Evolutionary conservation across 441 rosid species (phyloP).

Genomic region (Pelargonium myrrhifolium): DNA sequence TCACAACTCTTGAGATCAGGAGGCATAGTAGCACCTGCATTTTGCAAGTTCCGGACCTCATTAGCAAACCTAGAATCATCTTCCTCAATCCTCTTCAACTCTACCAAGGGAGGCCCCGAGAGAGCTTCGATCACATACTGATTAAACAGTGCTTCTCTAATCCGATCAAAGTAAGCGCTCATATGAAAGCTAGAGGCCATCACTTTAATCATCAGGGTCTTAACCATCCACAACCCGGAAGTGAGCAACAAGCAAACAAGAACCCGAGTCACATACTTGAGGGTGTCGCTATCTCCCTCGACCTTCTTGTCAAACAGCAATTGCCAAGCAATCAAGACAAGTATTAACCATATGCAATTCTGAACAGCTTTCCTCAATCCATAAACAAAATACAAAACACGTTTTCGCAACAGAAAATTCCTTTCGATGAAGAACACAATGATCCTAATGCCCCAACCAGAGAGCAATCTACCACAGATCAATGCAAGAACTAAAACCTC

Average conservation of each 20-base stretch:
- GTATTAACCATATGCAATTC: constrained; percentile 65
- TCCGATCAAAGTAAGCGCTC: constrained; percentile 65
- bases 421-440: constrained; percentile 41
- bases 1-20: constrained; percentile 34
- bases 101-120: constrained; percentile 58
- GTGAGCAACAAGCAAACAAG: constrained; percentile 44
- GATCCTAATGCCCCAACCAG: constrained; percentile 50
- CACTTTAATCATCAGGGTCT: constrained; percentile 61
- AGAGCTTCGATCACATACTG: constrained; percentile 61
- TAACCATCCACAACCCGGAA: constrained; percentile 50
- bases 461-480: constrained; percentile 44
- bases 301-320: constrained; percentile 37
- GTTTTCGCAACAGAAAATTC: constrained; percentile 40
- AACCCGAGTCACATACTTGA: not conserved
- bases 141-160: constrained; percentile 58
- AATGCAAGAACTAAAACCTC: constrained; percentile 44
- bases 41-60: constrained; percentile 24
- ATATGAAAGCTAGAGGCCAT: constrained; percentile 71
- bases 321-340: constrained; percentile 55
- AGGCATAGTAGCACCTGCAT: too few species aligned
- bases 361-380: constrained; percentile 52
- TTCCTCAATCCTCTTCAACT: constrained; percentile 32
- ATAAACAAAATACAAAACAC: constrained; percentile 40
- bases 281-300: not conserved
- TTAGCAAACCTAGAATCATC: constrained; percentile 36